Evolutionary conservation across 2,329 filamentous ascomycete genomes (phyloP), one percentile per base, ranked within the genome.

Genomic region (Phialocephala sp.): DNA sequence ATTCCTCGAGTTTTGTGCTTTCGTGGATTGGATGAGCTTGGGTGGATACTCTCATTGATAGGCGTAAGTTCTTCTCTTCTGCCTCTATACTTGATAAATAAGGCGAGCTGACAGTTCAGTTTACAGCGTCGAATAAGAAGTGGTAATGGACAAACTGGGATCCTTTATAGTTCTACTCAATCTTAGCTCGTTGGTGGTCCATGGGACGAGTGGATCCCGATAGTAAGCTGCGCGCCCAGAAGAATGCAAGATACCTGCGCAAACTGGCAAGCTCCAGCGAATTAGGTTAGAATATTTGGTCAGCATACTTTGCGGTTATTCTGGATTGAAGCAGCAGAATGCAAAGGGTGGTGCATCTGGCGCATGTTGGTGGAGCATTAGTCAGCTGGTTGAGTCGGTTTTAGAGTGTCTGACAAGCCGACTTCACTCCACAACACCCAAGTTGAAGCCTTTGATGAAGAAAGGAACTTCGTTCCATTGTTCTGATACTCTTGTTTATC

Each of bases 401-500:
- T 24, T n/a, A 12, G 11, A 41, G 43, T n/a, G 12, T 27, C 22
- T 11, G 20, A 50, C 22, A 50, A 50, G 45, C 22, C 45, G 22
- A 27, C 12, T 27, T 50, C 20, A 50, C 20, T 14, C 45, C 45
- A 22, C 45, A 54, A 54, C 24, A 32, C 8, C 50, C 5, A 27
- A 12, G 24, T 35, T 18, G 45, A 50, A 22, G n/a, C n/a, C 2
- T 11, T 50, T 22, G 45, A 22, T 8, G 24, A 54, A n/a, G n/a
- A 1, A 5, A 35, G 3, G 14, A 54, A 54, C 50, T 54, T 18
- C 50, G 50, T 54, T 54, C 50, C 11, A 54, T 54, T 54, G 3
- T 22, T 50, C 50, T 35, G 50, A 54, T 54, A 54, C 50, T 54
- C 27, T 54, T 54, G 50, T 54, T 24, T 54, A 54, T 54, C 50